Percentiles rank a stretch among this genome's conserved stretches.
These are phyloP conservation scores for Spinacia oleracea DNA, from an alignment of 179 eudicot species.

Conservation along the genomic window DNA sequence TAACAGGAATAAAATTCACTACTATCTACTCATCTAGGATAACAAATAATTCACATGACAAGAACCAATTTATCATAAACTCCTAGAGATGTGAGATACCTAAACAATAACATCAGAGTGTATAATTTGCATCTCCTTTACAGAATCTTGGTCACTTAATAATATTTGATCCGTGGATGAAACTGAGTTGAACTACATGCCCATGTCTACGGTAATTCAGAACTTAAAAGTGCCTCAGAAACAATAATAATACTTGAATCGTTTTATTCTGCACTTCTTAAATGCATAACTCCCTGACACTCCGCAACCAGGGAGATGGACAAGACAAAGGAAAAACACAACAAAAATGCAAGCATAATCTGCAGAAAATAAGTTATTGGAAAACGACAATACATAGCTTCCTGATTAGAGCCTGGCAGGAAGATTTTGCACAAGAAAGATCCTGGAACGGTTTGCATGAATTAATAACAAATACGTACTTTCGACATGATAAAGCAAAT, in stretches of 20 bases:
- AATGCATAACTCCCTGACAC: background rate
- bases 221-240: conserved; percentile 4
- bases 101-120: too few relatives aligned
- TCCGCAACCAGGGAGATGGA: background rate
- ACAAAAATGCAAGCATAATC: background rate
- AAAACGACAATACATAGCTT: background rate
- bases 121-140: too few relatives aligned
- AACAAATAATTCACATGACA: too few relatives aligned
- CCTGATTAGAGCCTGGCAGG: background rate
- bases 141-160: too few relatives aligned
- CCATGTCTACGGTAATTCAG: too few relatives aligned
- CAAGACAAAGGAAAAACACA: too few relatives aligned
- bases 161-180: too few relatives aligned
- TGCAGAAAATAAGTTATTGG: background rate
- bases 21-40: background rate
- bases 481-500: background rate
- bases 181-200: too few relatives aligned
- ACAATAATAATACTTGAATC: background rate
- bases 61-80: too few relatives aligned
- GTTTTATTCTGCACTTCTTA: background rate
- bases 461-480: background rate
- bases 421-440: background rate
- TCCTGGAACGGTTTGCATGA: background rate
- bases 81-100: background rate
- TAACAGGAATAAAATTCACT: too few relatives aligned